phyloP scores from a whole-genome alignment of 2,329 filamentous ascomycete genomes.

The Scedosporium aurantiacum region DNA sequence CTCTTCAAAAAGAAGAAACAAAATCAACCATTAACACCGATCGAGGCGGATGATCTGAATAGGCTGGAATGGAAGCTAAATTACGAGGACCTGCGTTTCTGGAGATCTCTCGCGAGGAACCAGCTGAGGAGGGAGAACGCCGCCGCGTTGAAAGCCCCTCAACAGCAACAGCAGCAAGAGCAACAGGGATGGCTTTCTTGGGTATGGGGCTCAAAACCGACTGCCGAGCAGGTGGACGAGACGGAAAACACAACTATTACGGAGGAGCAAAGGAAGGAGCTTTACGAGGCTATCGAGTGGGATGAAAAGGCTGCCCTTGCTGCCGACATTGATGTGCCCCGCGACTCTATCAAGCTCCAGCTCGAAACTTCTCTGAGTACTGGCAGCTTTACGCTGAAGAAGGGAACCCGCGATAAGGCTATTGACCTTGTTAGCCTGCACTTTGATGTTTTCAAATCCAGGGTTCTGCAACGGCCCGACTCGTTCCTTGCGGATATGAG shows the following conservation, averaged over 20 bases:
- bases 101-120: conserved; percentile 87
- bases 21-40: conserved; percentile 55
- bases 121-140: conserved; percentile 93
- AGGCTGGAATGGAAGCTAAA: conserved; percentile 75
- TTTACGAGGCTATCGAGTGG: conserved; percentile 97
- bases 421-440: conserved; percentile 81
- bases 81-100: conserved; percentile 95
- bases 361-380: conserved; percentile 88
- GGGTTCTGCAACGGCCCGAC: conserved; percentile 79
- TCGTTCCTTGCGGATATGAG: conserved; percentile 82
- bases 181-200: conserved; percentile 85
- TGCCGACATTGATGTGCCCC: conserved; percentile 78
- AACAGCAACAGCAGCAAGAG: conserved; percentile 37
- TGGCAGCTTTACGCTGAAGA: conserved; percentile 88
- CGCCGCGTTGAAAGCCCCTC: conserved; percentile 61
- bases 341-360: conserved; percentile 86
- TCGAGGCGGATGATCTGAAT: conserved; percentile 63
- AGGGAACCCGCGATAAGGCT: conserved; percentile 38
- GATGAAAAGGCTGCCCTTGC: conserved; percentile 87
- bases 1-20: conserved; percentile 92
- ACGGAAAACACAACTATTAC: conserved; percentile 78
- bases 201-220: conserved; percentile 74
- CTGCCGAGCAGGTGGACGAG: conserved; percentile 40
- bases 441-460: conserved; percentile 90
- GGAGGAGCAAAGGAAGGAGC: conserved; percentile 88